A percentile compares a stretch with the other conserved stretches of the same genome.
Conservation (phyloP, 352 stramenopile species). For the Elongisporangium anandrum region DNA sequence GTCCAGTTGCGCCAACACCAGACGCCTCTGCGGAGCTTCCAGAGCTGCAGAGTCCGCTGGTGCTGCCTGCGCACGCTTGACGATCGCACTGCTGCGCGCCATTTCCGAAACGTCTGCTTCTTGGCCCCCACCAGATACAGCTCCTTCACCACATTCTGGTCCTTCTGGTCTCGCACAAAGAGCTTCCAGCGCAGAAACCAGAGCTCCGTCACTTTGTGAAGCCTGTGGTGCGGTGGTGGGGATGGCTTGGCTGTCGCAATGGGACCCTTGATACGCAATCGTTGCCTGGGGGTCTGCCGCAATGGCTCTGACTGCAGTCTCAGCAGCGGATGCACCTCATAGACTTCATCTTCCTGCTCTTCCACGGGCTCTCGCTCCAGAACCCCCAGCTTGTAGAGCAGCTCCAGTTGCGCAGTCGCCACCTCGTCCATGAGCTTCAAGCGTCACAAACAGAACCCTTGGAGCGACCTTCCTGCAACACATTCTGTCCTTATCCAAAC, state of each 20-base stretch:
- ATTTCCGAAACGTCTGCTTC: background rate
- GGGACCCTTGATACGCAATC: background rate
- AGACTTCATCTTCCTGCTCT: conserved; percentile 8
- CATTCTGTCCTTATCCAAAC: no score
- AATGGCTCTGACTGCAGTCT: no score
- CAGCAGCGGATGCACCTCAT: no score
- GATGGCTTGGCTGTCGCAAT: background rate
- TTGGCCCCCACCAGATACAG: conserved; percentile 1
- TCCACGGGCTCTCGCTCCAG: conserved; percentile 23
- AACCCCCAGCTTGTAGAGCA: conserved; percentile 43
- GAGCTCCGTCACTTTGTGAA: conserved; percentile 1
- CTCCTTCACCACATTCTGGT: no score
- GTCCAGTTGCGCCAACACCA: conserved; percentile 6
- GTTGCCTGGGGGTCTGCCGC: no score
- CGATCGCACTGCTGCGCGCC: no score
- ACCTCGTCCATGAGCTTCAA: conserved; percentile 23
- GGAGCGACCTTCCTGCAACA: no score
- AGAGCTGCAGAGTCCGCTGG: conserved; percentile 1
- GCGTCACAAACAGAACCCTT: background rate
- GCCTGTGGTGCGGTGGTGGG: background rate
- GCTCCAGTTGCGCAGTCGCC: conserved; percentile 43
- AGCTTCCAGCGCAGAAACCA: conserved; percentile 30
- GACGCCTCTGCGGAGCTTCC: conserved; percentile 1
- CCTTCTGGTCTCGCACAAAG: conserved; percentile 9
- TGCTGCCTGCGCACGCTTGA: no score